Evolutionary conservation across 768 basidiomycete species (phyloP).

Genomic region (Tremella mesenterica): DNA sequence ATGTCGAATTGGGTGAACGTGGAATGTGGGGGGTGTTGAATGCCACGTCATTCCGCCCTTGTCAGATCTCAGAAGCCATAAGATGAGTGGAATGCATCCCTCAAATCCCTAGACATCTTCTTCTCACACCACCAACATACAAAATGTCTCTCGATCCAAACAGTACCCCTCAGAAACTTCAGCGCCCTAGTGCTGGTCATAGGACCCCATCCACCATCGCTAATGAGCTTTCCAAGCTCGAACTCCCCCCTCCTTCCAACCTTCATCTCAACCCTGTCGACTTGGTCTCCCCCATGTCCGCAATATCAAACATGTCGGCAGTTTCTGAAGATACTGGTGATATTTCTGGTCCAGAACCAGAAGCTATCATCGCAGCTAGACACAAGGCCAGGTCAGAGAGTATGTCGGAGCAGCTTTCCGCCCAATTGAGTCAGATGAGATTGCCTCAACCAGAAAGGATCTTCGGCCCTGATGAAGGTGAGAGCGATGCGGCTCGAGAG

Average conservation of each 20-base stretch:
- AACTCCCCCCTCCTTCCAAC: conserved; percentile 33
- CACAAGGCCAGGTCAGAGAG: conserved; percentile 31
- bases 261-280: conserved; percentile 16
- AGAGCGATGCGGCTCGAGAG: conserved; percentile 15
- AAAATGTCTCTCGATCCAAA: background rate
- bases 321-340: conserved; percentile 24
- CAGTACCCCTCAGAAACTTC: conserved; percentile 1
- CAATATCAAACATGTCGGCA: conserved; percentile 5
- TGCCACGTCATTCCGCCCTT: background rate
- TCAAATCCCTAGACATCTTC: background rate
- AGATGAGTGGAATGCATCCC: too few species aligned
- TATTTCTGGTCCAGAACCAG: conserved; percentile 41
- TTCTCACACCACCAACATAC: background rate
- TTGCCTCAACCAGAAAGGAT: conserved; percentile 43
- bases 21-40: background rate
- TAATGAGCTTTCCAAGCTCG: conserved; percentile 37
- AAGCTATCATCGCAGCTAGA: conserved; percentile 28
- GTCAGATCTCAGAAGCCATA: too few species aligned
- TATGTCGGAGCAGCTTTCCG: conserved; percentile 38
- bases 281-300: background rate
- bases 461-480: conserved; percentile 36
- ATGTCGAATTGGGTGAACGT: background rate
- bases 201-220: conserved; percentile 38
- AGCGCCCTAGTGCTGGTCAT: background rate
- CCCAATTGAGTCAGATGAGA: conserved; percentile 37